phyloP scores from a whole-genome alignment of 805 yeast genomes.

The Saccharomycopsis lassenensis region DNA sequence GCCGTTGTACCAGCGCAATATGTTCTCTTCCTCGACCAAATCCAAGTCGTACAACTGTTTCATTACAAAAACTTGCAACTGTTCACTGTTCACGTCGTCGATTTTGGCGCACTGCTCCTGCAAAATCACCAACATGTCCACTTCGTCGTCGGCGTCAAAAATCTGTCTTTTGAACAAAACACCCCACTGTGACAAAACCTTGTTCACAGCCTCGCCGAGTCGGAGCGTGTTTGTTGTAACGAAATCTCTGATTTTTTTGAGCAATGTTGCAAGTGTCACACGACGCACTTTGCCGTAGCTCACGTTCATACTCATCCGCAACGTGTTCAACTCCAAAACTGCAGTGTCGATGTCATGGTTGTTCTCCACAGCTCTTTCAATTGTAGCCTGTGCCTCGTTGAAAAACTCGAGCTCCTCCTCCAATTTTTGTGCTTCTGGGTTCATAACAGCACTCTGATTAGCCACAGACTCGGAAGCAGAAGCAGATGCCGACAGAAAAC shows the following conservation, averaged over 20 bases:
- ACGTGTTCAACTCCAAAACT: conserved; percentile 78
- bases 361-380: conserved; percentile 82
- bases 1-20: conserved; percentile 59
- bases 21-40: conserved; percentile 69
- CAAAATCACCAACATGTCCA: conserved; percentile 49
- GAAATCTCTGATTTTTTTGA: conserved; percentile 59
- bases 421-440: conserved; percentile 28
- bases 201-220: conserved; percentile 63
- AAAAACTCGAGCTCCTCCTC: conserved; percentile 66
- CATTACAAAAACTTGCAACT: conserved; percentile 37
- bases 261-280: conserved; percentile 67
- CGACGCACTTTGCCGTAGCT: conserved; percentile 84
- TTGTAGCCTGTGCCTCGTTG: conserved; percentile 87
- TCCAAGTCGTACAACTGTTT: conserved; percentile 70
- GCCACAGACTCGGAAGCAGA: too few relatives aligned
- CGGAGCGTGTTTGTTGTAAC: conserved; percentile 68
- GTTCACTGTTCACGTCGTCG: conserved; percentile 31
- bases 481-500: too few relatives aligned
- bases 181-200: conserved; percentile 76
- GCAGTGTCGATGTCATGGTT: conserved; percentile 94
- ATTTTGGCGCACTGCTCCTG: conserved; percentile 28
- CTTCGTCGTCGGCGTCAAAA: conserved; percentile 67
- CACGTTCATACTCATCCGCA: conserved; percentile 96
- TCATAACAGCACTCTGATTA: too few relatives aligned
- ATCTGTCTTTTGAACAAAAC: conserved; percentile 75